Evolutionary conservation across 176 grass and related monocot species (phyloP).

Genomic region (Carex parvula): DNA sequence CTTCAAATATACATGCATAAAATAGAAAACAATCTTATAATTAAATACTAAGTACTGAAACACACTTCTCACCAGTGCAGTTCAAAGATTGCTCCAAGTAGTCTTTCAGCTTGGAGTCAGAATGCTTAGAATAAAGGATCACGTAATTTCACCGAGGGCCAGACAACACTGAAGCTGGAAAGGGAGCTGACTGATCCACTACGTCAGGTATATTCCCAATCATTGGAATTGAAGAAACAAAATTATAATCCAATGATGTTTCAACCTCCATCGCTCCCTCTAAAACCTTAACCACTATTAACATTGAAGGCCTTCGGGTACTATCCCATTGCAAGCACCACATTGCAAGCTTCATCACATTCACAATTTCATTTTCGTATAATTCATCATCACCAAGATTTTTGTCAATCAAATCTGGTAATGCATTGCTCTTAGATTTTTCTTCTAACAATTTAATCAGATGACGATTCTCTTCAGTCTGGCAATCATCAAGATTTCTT

Average conservation of each 20-base stretch:
- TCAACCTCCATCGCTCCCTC: constrained; percentile 38
- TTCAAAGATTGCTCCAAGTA: too few relatives aligned
- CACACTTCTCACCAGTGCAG: neutral
- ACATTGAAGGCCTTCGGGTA: constrained; percentile 54
- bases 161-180: constrained; percentile 35
- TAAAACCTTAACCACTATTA: constrained; percentile 44
- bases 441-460: too few relatives aligned
- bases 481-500: too few relatives aligned
- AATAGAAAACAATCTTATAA: too few relatives aligned
- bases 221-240: constrained; percentile 5
- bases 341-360: constrained; percentile 45
- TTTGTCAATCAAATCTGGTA: constrained; percentile 36
- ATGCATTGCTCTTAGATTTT: neutral
- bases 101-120: too few relatives aligned
- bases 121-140: neutral
- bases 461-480: too few relatives aligned
- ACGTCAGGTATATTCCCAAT: neutral
- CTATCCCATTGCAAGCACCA: constrained; percentile 60
- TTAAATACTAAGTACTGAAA: too few relatives aligned
- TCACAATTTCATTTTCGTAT: constrained; percentile 29
- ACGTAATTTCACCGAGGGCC: constrained; percentile 32
- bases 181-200: constrained; percentile 12
- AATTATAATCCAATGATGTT: constrained; percentile 25
- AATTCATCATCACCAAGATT: constrained; percentile 1
- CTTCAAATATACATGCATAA: too few relatives aligned